phyloP scores from a whole-genome alignment of 352 stramenopile species.

The Peronospora farinosa region DNA sequence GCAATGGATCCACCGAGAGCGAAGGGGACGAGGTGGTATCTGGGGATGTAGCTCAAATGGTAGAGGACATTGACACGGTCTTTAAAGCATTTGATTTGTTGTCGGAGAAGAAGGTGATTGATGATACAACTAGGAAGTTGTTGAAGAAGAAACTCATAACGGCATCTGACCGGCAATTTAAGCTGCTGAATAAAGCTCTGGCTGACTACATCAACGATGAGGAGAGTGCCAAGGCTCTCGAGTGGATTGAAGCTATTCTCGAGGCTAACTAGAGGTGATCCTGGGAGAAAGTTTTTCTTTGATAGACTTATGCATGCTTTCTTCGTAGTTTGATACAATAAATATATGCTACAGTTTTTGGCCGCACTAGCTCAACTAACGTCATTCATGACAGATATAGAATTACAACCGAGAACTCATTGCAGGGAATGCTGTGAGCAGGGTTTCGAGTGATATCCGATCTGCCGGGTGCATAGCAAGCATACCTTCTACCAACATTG shows the following conservation, averaged over 20 bases:
- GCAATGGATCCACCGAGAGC: constrained; percentile 2
- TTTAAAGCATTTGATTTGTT: constrained; percentile 48
- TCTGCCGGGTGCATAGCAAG: constrained; percentile 38
- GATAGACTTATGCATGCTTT: not conserved
- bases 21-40: constrained; percentile 1
- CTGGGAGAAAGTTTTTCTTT: not conserved
- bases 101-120: constrained; percentile 38
- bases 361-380: too few relatives aligned
- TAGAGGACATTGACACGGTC: constrained; percentile 21
- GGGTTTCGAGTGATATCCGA: constrained; percentile 35
- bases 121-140: constrained; percentile 40
- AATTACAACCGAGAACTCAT: constrained; percentile 43
- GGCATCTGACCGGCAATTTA: constrained; percentile 48
- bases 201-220: constrained; percentile 33
- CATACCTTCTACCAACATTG: constrained; percentile 35
- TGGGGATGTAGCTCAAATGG: too few relatives aligned
- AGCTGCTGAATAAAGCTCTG: constrained; percentile 48
- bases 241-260: constrained; percentile 70
- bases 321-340: constrained; percentile 20
- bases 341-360: constrained; percentile 20
- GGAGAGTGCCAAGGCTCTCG: constrained; percentile 42
- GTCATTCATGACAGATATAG: too few relatives aligned
- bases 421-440: constrained; percentile 35
- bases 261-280: constrained; percentile 12
- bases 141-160: constrained; percentile 56